phyloP scores from a whole-genome alignment of 2,329 filamentous ascomycete species.

The Cephalotrichum gorgonifer region DNA sequence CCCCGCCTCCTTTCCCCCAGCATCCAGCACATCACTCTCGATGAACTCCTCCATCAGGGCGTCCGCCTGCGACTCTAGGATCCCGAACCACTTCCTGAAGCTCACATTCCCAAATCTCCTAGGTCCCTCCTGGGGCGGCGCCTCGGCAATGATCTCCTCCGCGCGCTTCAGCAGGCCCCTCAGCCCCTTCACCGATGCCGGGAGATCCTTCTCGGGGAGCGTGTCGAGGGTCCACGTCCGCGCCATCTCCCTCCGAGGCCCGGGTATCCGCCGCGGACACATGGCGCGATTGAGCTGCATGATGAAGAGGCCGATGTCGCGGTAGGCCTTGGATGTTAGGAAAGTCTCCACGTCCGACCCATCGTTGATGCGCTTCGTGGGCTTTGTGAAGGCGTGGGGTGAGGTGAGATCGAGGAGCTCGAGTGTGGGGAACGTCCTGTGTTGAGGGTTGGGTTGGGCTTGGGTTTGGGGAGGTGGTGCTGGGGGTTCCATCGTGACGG shows the following conservation, averaged over 20 bases:
- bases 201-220: slow-evolving; percentile 15
- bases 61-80: slow-evolving; percentile 51
- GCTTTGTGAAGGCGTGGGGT: slow-evolving; percentile 50
- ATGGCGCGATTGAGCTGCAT: slow-evolving; percentile 84
- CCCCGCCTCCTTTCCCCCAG: slow-evolving; percentile 1
- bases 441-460: neutral
- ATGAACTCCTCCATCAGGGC: slow-evolving; percentile 34
- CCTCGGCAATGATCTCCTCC: slow-evolving; percentile 59
- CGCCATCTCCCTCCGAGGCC: slow-evolving; percentile 11
- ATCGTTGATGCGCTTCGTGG: slow-evolving; percentile 76
- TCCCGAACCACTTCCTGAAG: slow-evolving; percentile 72
- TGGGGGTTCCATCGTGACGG: slow-evolving; percentile 5
- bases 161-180: slow-evolving; percentile 56
- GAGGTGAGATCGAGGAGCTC: slow-evolving; percentile 34
- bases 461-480: neutral
- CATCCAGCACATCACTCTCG: slow-evolving; percentile 10
- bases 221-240: slow-evolving; percentile 5
- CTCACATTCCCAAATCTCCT: slow-evolving; percentile 86
- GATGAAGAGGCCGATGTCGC: slow-evolving; percentile 77
- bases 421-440: slow-evolving; percentile 19
- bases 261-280: slow-evolving; percentile 51
- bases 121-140: slow-evolving; percentile 75
- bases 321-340: slow-evolving; percentile 70
- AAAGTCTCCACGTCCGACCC: slow-evolving; percentile 73
- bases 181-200: slow-evolving; percentile 50